Evolutionary conservation across 2,329 filamentous ascomycete genomes (phyloP), one percentile per base, ranked within the genome.

Genomic region (Alternaria incomplexa): DNA sequence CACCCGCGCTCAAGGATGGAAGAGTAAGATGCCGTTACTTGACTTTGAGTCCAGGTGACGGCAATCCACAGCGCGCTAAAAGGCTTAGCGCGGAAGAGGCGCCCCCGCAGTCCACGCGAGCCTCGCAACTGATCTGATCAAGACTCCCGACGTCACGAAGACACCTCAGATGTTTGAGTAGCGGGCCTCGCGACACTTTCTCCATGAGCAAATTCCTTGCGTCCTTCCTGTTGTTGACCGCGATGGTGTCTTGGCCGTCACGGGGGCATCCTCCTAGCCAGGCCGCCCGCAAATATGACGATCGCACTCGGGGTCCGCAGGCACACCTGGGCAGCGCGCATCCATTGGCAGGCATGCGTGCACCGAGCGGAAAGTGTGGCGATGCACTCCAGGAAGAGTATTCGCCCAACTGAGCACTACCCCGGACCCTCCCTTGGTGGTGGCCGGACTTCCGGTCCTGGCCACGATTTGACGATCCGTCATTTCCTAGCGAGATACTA

Each of bases 61-160:
- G 64, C 50, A 52, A 55, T 23, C 32, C 43, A 43, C 51, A 63
- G 55, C n/a, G n/a, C 28, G 51, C 61, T 61, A 67, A 59, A 59
- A 63, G 36, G 64, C 55, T 65, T 65, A 56, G 66, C 61, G 46
- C 50, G 44, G 56, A 47, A 56, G 48, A 44, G 32, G 50, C 57
- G 36, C 40, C 22, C 44, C 51, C 56, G 26, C 56, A 53, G 50
- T 63, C 22, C 61, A 68, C 64, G 65, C 64, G 66, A 66, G 47
- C 62, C 59, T 56, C 45, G 54, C 66, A 50, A 61, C 59, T 69
- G 66, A 69, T 67, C 51, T 56, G 22, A 45, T 50, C 36, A 51
- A 48, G 32, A 32, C 50, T 56, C 11, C 45, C 57, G 30, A 62
- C 58, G 58, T 71, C 68, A 71, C 67, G 53, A 58, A 61, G 44